Conservation (phyloP, 345 rosid genomes). For the Erysimum cheiranthoides region DNA sequence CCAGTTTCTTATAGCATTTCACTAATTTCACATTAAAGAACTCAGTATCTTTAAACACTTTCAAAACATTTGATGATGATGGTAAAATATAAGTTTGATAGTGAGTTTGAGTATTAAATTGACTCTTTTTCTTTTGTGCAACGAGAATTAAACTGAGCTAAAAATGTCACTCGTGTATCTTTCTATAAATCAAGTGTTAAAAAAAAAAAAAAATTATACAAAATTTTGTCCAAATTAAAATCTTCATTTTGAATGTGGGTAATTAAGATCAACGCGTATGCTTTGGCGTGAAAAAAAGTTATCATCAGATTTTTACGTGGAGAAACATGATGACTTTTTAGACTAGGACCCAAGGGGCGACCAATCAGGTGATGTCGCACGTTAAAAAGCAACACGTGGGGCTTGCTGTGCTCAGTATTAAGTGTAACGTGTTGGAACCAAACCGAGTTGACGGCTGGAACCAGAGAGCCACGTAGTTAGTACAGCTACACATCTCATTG, state of each 20-base stretch:
- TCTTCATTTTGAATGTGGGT: neutral
- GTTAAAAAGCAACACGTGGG: constrained; percentile 24
- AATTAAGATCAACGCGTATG: neutral
- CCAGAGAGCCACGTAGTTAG: constrained; percentile 22
- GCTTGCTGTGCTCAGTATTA: neutral
- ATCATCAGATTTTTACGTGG: constrained; percentile 28
- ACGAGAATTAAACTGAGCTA: too few species aligned
- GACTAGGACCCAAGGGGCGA: constrained; percentile 5
- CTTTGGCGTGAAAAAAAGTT: constrained; percentile 21
- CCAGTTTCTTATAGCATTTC: neutral
- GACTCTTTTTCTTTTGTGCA: too few species aligned
- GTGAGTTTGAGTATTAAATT: too few species aligned
- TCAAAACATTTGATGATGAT: neutral
- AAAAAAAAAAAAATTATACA: too few species aligned
- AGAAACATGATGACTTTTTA: constrained; percentile 16
- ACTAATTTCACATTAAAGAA: neutral
- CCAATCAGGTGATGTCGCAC: constrained; percentile 25
- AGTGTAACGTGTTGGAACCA: constrained; percentile 33
- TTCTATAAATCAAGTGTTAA: too few species aligned
- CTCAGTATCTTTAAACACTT: neutral
- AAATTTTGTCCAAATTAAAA: too few species aligned
- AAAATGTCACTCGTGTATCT: too few species aligned
- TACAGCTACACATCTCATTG: constrained; percentile 38
- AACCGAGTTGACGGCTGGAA: constrained; percentile 42
- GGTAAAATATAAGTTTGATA: too few species aligned